Percentiles rank a stretch among this genome's conserved stretches.
These are phyloP conservation scores for Saccharomyces uvarum DNA, from an alignment of 1,139 yeast genomes.

Conservation along the genomic window DNA sequence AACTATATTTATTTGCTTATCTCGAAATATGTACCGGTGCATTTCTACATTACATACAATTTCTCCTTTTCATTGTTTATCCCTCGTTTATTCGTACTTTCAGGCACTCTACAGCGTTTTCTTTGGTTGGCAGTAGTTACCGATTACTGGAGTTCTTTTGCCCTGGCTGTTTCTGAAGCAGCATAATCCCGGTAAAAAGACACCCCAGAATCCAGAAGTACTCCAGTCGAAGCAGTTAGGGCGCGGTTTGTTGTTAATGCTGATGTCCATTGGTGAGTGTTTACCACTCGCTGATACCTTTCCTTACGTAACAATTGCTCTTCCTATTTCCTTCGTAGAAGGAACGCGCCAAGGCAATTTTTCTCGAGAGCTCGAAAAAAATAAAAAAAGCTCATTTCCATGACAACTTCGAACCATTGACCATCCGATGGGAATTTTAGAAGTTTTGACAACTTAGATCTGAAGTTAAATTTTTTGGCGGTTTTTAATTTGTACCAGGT, in stretches of 20 bases:
- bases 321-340: neutral
- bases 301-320: conserved; percentile 1
- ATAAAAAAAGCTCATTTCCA: neutral
- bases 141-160: neutral
- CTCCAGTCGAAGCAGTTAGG: neutral
- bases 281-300: neutral
- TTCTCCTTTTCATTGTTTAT: neutral
- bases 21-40: neutral
- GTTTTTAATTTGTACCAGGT: neutral
- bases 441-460: neutral
- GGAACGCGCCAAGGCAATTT: neutral
- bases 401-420: neutral
- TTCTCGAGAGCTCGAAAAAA: neutral
- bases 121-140: neutral
- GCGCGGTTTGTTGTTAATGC: neutral
- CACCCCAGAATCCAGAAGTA: neutral
- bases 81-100: neutral
- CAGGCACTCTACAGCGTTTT: neutral
- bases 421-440: neutral
- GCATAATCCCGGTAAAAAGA: neutral
- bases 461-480: neutral
- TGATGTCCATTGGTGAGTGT: neutral
- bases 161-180: neutral
- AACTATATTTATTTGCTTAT: neutral
- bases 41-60: neutral